Conservation (phyloP, 768 basidiomycete genomes). For the Russula earlei region DNA sequence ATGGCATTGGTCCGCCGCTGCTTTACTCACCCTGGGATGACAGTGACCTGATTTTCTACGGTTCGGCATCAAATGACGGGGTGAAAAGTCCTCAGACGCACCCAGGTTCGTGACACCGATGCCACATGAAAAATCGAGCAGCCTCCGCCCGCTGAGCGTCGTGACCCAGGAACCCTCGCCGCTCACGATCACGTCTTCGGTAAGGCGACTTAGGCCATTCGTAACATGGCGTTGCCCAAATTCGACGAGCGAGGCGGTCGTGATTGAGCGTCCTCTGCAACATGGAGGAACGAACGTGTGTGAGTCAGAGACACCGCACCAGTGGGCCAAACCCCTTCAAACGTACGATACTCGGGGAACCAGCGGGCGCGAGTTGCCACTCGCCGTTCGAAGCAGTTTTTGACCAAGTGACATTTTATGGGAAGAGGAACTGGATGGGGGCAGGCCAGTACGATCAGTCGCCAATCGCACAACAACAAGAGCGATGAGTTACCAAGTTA, state of each 20-base stretch:
- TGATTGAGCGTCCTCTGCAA: constrained; percentile 6
- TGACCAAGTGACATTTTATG: constrained; percentile 1
- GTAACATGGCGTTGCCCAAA: constrained; percentile 16
- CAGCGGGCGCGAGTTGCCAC: background rate
- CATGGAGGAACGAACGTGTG: background rate
- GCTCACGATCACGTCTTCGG: constrained; percentile 12
- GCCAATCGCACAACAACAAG: background rate
- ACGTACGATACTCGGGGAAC: background rate
- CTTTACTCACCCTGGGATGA: constrained; percentile 76
- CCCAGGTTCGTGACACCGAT: constrained; percentile 20
- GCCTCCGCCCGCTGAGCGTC: constrained; percentile 11
- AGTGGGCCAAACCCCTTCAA: too few species aligned
- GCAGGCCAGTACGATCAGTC: too few species aligned
- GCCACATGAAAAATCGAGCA: constrained; percentile 20
- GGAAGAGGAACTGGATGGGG: background rate
- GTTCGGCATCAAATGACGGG: background rate
- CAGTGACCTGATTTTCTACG: constrained; percentile 56
- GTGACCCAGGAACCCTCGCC: constrained; percentile 19
- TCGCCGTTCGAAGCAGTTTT: background rate
- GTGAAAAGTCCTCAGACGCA: background rate
- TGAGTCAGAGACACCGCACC: background rate
- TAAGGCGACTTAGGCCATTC: constrained; percentile 8
- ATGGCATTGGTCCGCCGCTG: constrained; percentile 83
- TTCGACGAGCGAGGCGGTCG: constrained; percentile 7
- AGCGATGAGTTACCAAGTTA: too few species aligned